Percentiles rank a stretch among this genome's conserved stretches.
Conservation (phyloP, 2,329 filamentous ascomycete genomes). For the Colletotrichum limetticola region DNA sequence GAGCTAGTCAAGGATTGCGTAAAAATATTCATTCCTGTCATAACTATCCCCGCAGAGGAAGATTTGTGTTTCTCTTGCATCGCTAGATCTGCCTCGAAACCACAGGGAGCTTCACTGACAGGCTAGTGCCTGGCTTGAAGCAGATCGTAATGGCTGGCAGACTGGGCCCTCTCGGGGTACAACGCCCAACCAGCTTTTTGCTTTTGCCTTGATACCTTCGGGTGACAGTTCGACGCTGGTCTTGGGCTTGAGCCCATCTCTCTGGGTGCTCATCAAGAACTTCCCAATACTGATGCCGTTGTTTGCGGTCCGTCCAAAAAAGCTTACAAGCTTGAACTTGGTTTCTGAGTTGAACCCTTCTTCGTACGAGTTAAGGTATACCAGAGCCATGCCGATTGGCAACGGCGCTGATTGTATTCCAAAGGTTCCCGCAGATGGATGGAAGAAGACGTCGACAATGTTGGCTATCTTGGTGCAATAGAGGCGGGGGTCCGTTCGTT, state of each 20-base stretch:
- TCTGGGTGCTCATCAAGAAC: conserved; percentile 24
- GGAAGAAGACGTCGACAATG: conserved; percentile 33
- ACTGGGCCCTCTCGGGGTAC: background rate
- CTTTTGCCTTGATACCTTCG: conserved; percentile 13
- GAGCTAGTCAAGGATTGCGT: background rate
- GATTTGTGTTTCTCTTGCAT: background rate
- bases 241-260: background rate
- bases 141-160: background rate
- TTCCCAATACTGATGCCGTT: conserved; percentile 27
- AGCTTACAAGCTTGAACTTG: conserved; percentile 23
- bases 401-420: conserved; percentile 30
- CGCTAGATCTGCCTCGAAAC: background rate
- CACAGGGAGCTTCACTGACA: background rate
- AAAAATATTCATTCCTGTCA: background rate
- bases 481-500: conserved; percentile 17
- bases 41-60: background rate
- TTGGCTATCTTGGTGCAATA: conserved; percentile 36
- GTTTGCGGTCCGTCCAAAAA: conserved; percentile 16
- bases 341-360: conserved; percentile 18
- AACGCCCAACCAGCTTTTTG: conserved; percentile 14
- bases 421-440: conserved; percentile 29
- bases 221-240: background rate
- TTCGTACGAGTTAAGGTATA: conserved; percentile 31
- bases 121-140: background rate
- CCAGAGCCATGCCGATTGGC: conserved; percentile 33